Conservation (phyloP, 108 stramenopile species). For the Conticribra guillardii region DNA sequence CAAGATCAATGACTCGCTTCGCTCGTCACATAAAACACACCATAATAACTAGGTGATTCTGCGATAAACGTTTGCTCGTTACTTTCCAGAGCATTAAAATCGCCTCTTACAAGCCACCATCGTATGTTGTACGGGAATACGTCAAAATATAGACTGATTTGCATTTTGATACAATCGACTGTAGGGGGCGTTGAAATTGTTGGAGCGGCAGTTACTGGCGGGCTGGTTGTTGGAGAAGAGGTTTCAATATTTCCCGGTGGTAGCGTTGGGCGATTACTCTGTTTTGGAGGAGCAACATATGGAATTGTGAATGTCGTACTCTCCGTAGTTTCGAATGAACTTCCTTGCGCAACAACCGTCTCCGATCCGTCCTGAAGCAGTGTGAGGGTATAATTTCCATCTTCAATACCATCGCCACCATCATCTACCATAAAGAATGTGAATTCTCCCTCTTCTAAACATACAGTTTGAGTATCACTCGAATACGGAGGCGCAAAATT, state of each 20-base stretch:
- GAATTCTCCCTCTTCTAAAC: slow-evolving; percentile 8
- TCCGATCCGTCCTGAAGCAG: neutral
- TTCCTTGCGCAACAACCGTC: slow-evolving; percentile 7
- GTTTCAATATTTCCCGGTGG: slow-evolving; percentile 10
- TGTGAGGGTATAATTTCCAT: slow-evolving; percentile 14
- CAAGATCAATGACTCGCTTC: too few relatives aligned
- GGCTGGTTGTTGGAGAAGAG: neutral
- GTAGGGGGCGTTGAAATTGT: slow-evolving; percentile 17
- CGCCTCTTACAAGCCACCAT: slow-evolving; percentile 13
- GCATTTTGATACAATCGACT: slow-evolving; percentile 5
- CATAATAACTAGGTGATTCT: slow-evolving; percentile 6
- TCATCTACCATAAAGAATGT: slow-evolving; percentile 18
- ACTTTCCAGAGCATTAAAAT: slow-evolving; percentile 13
- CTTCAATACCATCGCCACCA: slow-evolving; percentile 17
- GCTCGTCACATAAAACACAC: too few relatives aligned
- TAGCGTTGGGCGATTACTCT: neutral
- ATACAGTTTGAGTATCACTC: slow-evolving; percentile 5
- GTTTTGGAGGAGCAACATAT: slow-evolving; percentile 3
- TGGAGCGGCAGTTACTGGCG: neutral
- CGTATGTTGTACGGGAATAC: slow-evolving; percentile 15
- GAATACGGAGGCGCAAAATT: neutral
- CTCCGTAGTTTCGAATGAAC: slow-evolving; percentile 6
- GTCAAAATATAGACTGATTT: slow-evolving; percentile 4
- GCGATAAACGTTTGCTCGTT: slow-evolving; percentile 7
- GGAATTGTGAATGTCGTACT: slow-evolving; percentile 16